Conservation (phyloP, 192 early-diverging fungal species). For the Chytriomyces sp. region DNA sequence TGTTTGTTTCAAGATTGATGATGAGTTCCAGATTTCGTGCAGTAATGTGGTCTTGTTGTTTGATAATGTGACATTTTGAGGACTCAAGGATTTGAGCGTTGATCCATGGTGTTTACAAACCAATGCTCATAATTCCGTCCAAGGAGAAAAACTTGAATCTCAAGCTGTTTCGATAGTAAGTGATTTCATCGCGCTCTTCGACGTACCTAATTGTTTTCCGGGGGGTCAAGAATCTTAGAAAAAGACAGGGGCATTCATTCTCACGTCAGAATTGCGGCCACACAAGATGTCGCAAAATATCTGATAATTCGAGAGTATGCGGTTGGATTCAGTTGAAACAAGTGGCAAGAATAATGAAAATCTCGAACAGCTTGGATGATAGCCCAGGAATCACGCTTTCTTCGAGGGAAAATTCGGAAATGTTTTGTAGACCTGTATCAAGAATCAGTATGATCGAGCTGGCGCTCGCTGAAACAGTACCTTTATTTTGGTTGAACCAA, state of each 20-base stretch:
- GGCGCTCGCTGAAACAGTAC: background rate
- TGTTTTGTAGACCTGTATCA: slow-evolving; percentile 30
- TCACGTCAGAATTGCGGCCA: slow-evolving; percentile 25
- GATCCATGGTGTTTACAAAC: slow-evolving; percentile 17
- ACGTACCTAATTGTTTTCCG: slow-evolving; percentile 45
- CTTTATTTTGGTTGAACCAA: slow-evolving; percentile 58
- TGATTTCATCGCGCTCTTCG: slow-evolving; percentile 55
- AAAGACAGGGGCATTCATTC: background rate
- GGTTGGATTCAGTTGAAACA: slow-evolving; percentile 64
- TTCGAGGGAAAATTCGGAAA: slow-evolving; percentile 53
- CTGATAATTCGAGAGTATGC: slow-evolving; percentile 45
- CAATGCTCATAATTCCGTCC: slow-evolving; percentile 56
- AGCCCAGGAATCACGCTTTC: slow-evolving; percentile 50
- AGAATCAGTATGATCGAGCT: slow-evolving; percentile 23
- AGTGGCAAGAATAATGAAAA: slow-evolving; percentile 8
- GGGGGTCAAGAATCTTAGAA: slow-evolving; percentile 18
- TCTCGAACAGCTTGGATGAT: slow-evolving; percentile 51
- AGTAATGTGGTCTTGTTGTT: slow-evolving; percentile 54
- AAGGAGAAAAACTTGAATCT: slow-evolving; percentile 62
- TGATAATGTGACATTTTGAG: background rate
- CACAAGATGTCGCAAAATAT: slow-evolving; percentile 22
- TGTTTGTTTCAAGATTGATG: slow-evolving; percentile 51
- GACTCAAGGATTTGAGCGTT: slow-evolving; percentile 11
- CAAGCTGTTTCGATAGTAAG: slow-evolving; percentile 57
- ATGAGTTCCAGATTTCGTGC: slow-evolving; percentile 69